These are phyloP conservation scores for Xanthoparmelia taractica DNA, from an alignment of 495 filamentous ascomycete species.

Conservation along the genomic window DNA sequence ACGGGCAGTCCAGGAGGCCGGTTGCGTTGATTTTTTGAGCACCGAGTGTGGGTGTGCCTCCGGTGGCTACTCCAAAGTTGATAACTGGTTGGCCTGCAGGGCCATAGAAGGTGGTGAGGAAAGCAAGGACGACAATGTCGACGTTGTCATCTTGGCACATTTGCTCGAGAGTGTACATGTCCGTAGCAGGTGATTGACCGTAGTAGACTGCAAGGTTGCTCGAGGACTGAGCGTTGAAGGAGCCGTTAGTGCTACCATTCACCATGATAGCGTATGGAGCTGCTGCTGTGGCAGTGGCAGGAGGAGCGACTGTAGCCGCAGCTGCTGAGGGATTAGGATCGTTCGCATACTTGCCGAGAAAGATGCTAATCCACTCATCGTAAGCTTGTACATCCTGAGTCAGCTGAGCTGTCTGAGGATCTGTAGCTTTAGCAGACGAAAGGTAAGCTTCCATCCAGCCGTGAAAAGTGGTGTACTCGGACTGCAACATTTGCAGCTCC, in stretches of 20 bases:
- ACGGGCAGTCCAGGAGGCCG: conserved; percentile 37
- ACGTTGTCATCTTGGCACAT: conserved; percentile 32
- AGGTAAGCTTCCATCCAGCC: conserved; percentile 14
- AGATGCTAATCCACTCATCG: conserved; percentile 11
- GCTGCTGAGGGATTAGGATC: not conserved
- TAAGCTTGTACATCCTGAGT: conserved; percentile 8
- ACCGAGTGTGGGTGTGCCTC: conserved; percentile 19
- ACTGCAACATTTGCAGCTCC: conserved; percentile 6
- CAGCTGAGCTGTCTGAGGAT: conserved; percentile 4
- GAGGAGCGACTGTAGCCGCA: not conserved
- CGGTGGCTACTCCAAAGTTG: conserved; percentile 27
- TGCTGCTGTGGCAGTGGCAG: conserved; percentile 1
- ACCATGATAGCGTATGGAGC: not conserved
- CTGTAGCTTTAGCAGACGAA: not conserved
- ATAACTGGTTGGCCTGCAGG: conserved; percentile 29
- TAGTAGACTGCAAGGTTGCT: conserved; percentile 26
- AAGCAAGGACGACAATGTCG: conserved; percentile 47
- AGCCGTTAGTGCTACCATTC: not conserved
- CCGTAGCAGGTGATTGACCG: conserved; percentile 18
- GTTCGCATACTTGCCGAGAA: conserved; percentile 4
- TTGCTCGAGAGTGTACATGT: conserved; percentile 8
- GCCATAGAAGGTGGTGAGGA: conserved; percentile 40
- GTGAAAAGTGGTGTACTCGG: conserved; percentile 2
- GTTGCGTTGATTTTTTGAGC: conserved; percentile 16
- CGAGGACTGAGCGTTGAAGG: conserved; percentile 5